Base-by-base conservation (phyloP, 2,329 filamentous ascomycete species). In the Orbilia javanica region DNA sequence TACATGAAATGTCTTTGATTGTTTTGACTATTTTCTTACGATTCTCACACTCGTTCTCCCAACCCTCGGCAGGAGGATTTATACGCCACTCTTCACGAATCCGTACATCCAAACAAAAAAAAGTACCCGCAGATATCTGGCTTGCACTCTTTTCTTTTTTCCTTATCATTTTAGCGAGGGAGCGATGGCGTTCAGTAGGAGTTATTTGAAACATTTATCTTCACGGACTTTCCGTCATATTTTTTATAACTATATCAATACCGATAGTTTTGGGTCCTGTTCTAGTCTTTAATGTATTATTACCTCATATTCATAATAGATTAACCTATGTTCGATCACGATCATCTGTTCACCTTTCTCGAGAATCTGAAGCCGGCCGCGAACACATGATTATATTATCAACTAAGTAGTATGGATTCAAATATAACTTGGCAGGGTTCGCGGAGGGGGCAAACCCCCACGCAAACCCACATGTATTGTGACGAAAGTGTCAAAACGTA, bases 101-200 rank as follows among this genome's bases (percentile, higher is more conserved):
- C 13, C n/a, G n/a, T 39, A 36, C 55, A 72, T n/a, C 44, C 27
- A 52, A 7, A 52, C 50, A 4, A 31, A 36, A 42, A 65, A 64
- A 70, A 70, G 48, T 55, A 44, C 11, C 31, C n/a, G 5, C 20
- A 27, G 3, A 11, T 60, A 8, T 11, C 22, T 27, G 7, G 13
- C 42, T 27, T 57, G 52, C 36, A 57, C 36, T 39, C n/a, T n/a
- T n/a, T n/a, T n/a, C n/a, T n/a, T n/a, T n/a, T n/a, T n/a, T n/a
- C n/a, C n/a, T n/a, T n/a, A n/a, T 39, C 36, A 15, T 39, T 39
- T 72, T 73, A 73, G 69, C 69, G 69, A 65, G 31, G 69, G 69
- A 66, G 69, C 69, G 69, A n/a, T n/a, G 67, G 67, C 55, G 67
- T 71, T 71, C 15, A 62, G 31, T 42, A 0, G 69, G 69, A 50